A percentile compares a stretch with the other conserved stretches of the same genome.
phyloP scores from a whole-genome alignment of 805 yeast species.

The Millerozyma miso region DNA sequence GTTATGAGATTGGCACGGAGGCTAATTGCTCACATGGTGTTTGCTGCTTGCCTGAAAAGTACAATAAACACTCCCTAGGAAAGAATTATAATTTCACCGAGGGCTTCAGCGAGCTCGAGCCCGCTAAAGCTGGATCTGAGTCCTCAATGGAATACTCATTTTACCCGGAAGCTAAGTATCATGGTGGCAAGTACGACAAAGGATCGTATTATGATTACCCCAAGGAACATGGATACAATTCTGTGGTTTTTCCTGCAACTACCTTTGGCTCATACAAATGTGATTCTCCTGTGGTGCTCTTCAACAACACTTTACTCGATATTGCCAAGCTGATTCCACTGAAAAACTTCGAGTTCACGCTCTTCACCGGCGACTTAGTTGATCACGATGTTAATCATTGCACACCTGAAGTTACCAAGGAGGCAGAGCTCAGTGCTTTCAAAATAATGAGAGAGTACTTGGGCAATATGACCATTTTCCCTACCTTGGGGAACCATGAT shows the following conservation, averaged over 20 bases:
- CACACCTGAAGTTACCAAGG: conserved; percentile 60
- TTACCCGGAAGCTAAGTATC: conserved; percentile 29
- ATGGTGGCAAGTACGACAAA: conserved; percentile 18
- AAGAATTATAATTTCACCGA: conserved; percentile 27
- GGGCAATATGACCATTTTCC: conserved; percentile 51
- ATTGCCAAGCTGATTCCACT: conserved; percentile 13
- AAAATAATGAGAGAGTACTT: conserved; percentile 52
- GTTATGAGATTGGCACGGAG: conserved; percentile 52
- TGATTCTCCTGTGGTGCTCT: conserved; percentile 60
- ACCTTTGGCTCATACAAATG: conserved; percentile 60
- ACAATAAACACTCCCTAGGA: conserved; percentile 25
- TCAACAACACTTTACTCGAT: conserved; percentile 51
- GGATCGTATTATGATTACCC: conserved; percentile 34
- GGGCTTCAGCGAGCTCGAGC: conserved; percentile 14
- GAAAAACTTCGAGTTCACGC: conserved; percentile 49
- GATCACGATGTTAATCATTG: conserved; percentile 58
- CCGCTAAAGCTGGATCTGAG: background rate
- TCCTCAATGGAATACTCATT: conserved; percentile 11
- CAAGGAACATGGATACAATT: conserved; percentile 15
- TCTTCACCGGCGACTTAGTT: conserved; percentile 72
- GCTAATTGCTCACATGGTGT: conserved; percentile 52
- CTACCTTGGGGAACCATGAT: conserved; percentile 70
- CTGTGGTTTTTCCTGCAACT: conserved; percentile 44
- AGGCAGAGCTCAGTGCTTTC: conserved; percentile 68
- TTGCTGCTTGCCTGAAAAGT: conserved; percentile 58